These are phyloP conservation scores for Gaultheria prostrata DNA, from an alignment of 148 eudicot species.

Conservation along the genomic window DNA sequence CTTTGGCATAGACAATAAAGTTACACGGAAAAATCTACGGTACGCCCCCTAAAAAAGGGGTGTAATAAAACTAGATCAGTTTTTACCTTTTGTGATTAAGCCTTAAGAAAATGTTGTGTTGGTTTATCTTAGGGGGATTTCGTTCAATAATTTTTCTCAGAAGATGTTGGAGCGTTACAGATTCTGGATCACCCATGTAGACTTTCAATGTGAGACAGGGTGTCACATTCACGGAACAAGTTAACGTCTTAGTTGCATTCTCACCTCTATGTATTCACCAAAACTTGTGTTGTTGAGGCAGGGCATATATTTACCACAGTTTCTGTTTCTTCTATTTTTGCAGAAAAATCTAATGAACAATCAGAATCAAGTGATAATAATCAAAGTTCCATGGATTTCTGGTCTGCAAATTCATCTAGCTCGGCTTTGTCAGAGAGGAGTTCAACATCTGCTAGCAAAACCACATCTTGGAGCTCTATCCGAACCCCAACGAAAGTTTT, in stretches of 20 bases:
- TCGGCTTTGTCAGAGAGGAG: background rate
- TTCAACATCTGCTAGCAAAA: slow-evolving; percentile 1
- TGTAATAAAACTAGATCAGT: too few species aligned
- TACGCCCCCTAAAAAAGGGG: too few species aligned
- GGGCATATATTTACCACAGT: too few species aligned
- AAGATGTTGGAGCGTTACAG: too few species aligned
- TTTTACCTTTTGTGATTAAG: too few species aligned
- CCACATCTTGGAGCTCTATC: slow-evolving; percentile 8
- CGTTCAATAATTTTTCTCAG: background rate
- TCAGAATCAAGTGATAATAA: slow-evolving; percentile 6
- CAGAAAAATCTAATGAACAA: slow-evolving; percentile 10
- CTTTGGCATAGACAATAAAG: too few species aligned
- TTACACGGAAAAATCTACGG: too few species aligned
- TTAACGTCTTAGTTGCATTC: background rate
- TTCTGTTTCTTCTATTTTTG: slow-evolving; percentile 8
- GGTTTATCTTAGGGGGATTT: background rate
- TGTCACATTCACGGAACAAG: background rate
- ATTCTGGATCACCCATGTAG: too few species aligned
- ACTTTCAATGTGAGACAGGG: too few species aligned
- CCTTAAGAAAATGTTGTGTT: too few species aligned
- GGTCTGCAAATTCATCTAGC: slow-evolving; percentile 18
- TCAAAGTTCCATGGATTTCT: slow-evolving; percentile 12
- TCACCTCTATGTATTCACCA: background rate
- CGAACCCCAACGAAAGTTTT: slow-evolving; percentile 9
- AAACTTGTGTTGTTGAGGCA: background rate